These are phyloP conservation scores for Populus hybrid DNA, from an alignment of 441 rosid species.

Conservation along the genomic window DNA sequence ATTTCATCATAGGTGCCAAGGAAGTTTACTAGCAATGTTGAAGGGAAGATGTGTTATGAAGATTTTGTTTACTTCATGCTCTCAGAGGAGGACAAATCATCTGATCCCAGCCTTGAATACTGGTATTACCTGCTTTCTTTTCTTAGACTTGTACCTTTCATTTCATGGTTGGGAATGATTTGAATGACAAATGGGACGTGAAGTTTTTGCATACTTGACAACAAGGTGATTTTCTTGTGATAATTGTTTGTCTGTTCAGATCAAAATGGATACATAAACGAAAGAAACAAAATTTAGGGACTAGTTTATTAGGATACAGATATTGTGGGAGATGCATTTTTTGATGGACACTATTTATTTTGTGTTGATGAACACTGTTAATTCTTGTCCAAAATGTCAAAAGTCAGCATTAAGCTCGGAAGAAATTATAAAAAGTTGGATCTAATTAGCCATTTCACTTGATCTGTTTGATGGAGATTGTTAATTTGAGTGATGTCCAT, in stretches of 20 bases:
- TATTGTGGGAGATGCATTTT: background rate
- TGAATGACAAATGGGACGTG: background rate
- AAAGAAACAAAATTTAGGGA: background rate
- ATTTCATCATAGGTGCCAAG: slow-evolving; percentile 58
- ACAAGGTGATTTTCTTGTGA: background rate
- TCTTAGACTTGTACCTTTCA: background rate
- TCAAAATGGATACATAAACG: background rate
- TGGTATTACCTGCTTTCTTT: slow-evolving; percentile 41
- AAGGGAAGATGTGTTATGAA: no score
- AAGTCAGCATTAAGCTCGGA: no score
- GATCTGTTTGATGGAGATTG: no score
- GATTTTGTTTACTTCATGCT: slow-evolving; percentile 97
- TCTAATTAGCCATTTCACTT: no score
- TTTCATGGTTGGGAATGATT: background rate
- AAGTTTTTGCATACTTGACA: background rate
- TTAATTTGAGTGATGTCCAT: no score
- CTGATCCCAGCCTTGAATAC: slow-evolving; percentile 93
- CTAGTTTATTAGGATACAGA: background rate
- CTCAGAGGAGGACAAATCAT: slow-evolving; percentile 95
- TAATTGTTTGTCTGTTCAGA: background rate
- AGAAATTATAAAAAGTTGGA: no score
- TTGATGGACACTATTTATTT: background rate
- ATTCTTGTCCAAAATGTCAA: no score
- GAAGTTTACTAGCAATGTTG: slow-evolving; percentile 91
- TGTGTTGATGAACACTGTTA: no score